A percentile compares a stretch with the other conserved stretches of the same genome.
phyloP scores from a whole-genome alignment of 176 grass and related monocot genomes.

The Aegilops bicornis region DNA sequence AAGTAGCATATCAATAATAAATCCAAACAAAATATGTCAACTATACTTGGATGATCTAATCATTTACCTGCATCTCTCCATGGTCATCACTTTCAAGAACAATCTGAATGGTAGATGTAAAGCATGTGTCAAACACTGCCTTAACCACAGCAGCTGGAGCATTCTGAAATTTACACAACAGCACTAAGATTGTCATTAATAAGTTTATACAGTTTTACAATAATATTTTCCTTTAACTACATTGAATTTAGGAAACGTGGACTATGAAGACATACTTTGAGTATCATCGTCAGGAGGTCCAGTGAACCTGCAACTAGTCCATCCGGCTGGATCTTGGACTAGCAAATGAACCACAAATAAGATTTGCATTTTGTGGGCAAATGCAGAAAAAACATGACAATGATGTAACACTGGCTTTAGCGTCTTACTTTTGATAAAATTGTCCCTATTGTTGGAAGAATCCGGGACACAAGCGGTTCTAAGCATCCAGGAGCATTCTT shows the following conservation, averaged over 20 bases:
- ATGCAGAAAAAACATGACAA: not conserved
- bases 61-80: constrained; percentile 88
- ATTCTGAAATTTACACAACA: constrained; percentile 52
- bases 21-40: constrained; percentile 25
- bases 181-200: constrained; percentile 15
- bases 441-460: constrained; percentile 74
- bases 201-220: not conserved
- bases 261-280: constrained; percentile 61
- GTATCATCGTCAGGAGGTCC: constrained; percentile 83
- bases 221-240: not conserved
- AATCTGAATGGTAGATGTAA: constrained; percentile 77
- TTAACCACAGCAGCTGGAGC: constrained; percentile 69
- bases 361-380: constrained; percentile 15
- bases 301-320: constrained; percentile 85
- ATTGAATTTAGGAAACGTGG: not conserved
- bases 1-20: constrained; percentile 17
- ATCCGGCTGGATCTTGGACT: constrained; percentile 71
- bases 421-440: constrained; percentile 76
- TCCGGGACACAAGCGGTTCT: constrained; percentile 68
- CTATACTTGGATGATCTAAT: constrained; percentile 11
- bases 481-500: constrained; percentile 91
- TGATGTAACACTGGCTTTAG: constrained; percentile 23
- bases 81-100: constrained; percentile 94
- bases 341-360: constrained; percentile 43
- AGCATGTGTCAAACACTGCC: constrained; percentile 80